These are phyloP conservation scores for Stephania japonica DNA, from an alignment of 164 flowering plant species.

Conservation along the genomic window DNA sequence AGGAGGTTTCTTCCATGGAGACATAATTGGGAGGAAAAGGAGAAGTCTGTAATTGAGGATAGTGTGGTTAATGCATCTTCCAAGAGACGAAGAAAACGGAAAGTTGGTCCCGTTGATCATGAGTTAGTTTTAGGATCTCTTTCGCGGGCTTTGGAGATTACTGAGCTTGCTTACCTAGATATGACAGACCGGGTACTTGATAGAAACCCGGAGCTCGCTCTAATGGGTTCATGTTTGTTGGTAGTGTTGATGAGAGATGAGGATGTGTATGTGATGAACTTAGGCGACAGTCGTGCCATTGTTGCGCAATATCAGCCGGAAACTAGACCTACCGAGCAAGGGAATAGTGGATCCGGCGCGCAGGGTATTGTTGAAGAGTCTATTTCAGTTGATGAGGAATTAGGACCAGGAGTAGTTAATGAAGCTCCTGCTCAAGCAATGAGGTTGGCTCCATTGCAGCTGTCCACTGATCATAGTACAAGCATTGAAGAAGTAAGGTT, in stretches of 20 bases:
- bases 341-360: constrained; percentile 23
- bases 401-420: constrained; percentile 14
- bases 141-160: constrained; percentile 68
- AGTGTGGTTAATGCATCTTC: constrained; percentile 36
- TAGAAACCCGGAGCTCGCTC: constrained; percentile 80
- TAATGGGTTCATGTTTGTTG: constrained; percentile 96
- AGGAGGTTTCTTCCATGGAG: constrained; percentile 66
- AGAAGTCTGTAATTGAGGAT: constrained; percentile 42
- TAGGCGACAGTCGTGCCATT: constrained; percentile 97
- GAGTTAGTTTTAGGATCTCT: constrained; percentile 74
- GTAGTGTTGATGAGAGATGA: constrained; percentile 93
- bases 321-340: constrained; percentile 24
- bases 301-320: constrained; percentile 67
- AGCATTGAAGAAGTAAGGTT: constrained; percentile 90
- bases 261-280: constrained; percentile 98
- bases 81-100: constrained; percentile 42
- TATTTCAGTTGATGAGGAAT: constrained; percentile 26
- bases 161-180: constrained; percentile 76
- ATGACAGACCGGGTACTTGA: constrained; percentile 89
- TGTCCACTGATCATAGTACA: constrained; percentile 98
- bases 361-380: constrained; percentile 71
- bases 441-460: constrained; percentile 79
- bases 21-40: constrained; percentile 62
- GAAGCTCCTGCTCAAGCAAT: constrained; percentile 32
- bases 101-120: constrained; percentile 80